Base-by-base conservation (phyloP, 1,139 yeast species). In the Diutina sp. region DNA sequence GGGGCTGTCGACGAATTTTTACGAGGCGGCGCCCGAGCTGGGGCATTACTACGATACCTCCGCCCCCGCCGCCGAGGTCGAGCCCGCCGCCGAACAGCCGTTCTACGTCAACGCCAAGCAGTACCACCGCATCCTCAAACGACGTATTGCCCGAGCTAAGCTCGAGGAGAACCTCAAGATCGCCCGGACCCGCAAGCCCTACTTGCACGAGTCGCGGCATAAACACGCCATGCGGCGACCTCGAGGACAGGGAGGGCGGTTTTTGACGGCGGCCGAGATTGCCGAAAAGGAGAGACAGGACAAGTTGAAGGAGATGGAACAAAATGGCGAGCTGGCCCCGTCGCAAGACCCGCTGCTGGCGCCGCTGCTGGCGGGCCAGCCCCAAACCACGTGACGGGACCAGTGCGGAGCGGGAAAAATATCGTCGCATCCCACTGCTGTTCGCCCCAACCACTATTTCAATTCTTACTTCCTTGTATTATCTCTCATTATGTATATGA, bases 161-260 rank as follows among this genome's bases (percentile, higher is more conserved):
- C 78, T 93, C 56, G 99, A 93, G 66, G 98, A 93, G 65, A 82
- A 84, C 55, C 77, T 93, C 60, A 87, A 89, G 66, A 88, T 88
- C 9, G 95, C 95, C 29, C 79, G 97, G 61, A 95, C 95, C 8
- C 81, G 98, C 62, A 87, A 87, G 66, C 99, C 99, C 3, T 95
- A 95, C 68, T 72, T 95, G 57, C 99, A 95, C 68, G 99, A 95
- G 70, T 90, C 97, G 18, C 81, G 99, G 64, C 99, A 95, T 70
- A 93, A 93, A 69, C 99, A 95, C 69, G 99, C 99, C 25, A 93
- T 95, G 99, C 80, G 99, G 67, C 82, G 99, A 69, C 99, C 99
- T 16, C 82, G 99, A 65, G 99, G 99, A 35, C 98, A 93, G 71
- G 99, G 99, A 38, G 99, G 99, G 3, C 76, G 99, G 60, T 95